A percentile compares a stretch with the other conserved stretches of the same genome.
These are phyloP conservation scores for Schwanniomyces vanrijiae DNA, from an alignment of 805 yeast genomes.

Conservation along the genomic window DNA sequence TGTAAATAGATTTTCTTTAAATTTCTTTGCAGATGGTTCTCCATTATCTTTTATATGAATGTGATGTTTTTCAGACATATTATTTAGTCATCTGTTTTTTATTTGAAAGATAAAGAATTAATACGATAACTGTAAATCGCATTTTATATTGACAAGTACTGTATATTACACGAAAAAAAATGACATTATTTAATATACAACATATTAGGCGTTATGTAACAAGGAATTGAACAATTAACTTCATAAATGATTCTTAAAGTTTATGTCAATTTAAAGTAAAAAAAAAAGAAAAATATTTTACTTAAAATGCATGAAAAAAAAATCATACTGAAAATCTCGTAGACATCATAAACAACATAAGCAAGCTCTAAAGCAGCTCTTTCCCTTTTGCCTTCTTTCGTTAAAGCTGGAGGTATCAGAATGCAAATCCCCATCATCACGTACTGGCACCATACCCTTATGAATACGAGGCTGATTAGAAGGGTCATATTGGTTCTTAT, in stretches of 20 bases:
- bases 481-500: constrained; percentile 12
- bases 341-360: constrained; percentile 4
- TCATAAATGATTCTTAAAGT: not conserved
- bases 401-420: constrained; percentile 38
- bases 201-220: not conserved
- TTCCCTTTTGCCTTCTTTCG: constrained; percentile 11
- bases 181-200: not conserved
- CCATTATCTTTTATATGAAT: not conserved
- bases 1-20: not conserved
- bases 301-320: not conserved
- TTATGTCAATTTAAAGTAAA: not conserved
- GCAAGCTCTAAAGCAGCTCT: constrained; percentile 6
- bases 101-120: not conserved
- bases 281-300: not conserved
- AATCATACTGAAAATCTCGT: not conserved
- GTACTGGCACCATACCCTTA: constrained; percentile 28
- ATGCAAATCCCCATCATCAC: constrained; percentile 40
- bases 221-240: not conserved
- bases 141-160: not conserved
- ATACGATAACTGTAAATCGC: not conserved
- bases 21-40: not conserved
- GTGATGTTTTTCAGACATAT: not conserved
- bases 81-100: not conserved
- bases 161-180: not conserved
- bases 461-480: not conserved